Evolutionary conservation across 139 green algal genomes (phyloP).

Genomic region (Coelastrella sp.): DNA sequence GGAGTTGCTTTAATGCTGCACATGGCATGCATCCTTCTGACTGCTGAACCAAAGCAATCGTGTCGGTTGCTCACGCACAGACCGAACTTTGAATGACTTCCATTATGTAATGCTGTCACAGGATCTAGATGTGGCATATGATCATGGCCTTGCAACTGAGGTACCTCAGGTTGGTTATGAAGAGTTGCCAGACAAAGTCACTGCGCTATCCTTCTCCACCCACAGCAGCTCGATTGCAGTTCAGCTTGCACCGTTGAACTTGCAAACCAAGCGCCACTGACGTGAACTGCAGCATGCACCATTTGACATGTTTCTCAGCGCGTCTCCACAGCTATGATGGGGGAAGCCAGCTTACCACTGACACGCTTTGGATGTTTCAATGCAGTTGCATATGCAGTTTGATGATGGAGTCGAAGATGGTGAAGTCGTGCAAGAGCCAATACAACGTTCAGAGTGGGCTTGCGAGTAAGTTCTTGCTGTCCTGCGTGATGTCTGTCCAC

Average conservation of each 20-base stretch:
- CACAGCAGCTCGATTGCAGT: too few relatives aligned
- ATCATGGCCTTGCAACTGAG: neutral
- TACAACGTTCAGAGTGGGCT: constrained; percentile 71
- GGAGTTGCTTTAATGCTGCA: neutral
- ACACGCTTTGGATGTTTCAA: neutral
- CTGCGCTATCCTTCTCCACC: neutral
- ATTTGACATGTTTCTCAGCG: neutral
- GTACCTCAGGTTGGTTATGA: neutral
- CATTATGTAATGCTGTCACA: neutral
- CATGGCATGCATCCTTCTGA: neutral
- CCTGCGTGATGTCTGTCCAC: neutral
- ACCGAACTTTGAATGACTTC: neutral
- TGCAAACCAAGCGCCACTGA: too few relatives aligned
- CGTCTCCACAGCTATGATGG: too few relatives aligned
- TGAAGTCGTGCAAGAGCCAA: constrained; percentile 11
- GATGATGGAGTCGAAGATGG: constrained; percentile 67
- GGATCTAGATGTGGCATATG: neutral
- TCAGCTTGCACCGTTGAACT: too few relatives aligned
- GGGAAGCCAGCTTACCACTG: too few relatives aligned
- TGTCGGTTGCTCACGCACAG: neutral
- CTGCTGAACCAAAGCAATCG: neutral
- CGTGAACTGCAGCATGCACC: neutral
- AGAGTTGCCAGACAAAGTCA: neutral
- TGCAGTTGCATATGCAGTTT: constrained; percentile 69
- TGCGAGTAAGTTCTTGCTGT: constrained; percentile 66